Percentiles rank a stretch among this genome's conserved stretches.
Conservation (phyloP, 1,284 basidiomycete genomes). For the Cryptococcus sp. region DNA sequence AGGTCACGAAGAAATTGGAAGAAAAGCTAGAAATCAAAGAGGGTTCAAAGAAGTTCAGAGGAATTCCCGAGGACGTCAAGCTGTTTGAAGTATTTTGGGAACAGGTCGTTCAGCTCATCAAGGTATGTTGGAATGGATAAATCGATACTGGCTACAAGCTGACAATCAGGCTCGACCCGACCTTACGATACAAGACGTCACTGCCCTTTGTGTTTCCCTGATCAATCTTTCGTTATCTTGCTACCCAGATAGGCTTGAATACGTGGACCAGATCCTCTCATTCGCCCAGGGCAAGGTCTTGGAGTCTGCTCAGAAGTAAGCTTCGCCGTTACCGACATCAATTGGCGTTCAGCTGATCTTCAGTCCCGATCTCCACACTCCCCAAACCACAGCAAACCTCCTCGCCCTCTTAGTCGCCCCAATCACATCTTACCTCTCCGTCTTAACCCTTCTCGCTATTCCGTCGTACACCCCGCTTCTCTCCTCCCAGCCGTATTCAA, state of each 20-base stretch:
- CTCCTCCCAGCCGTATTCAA: conserved; percentile 76
- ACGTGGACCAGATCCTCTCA: conserved; percentile 86
- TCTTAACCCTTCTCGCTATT: conserved; percentile 86
- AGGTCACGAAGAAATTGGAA: conserved; percentile 26
- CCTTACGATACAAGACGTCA: conserved; percentile 90
- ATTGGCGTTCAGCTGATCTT: neutral
- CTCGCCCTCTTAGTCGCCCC: conserved; percentile 82
- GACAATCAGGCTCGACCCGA: conserved; percentile 76
- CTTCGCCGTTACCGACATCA: conserved; percentile 3
- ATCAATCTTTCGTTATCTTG: conserved; percentile 90
- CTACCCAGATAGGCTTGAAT: conserved; percentile 90
- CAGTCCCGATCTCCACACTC: conserved; percentile 80
- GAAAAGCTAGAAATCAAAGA: conserved; percentile 14
- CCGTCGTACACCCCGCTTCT: conserved; percentile 80
- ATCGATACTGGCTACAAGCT: neutral
- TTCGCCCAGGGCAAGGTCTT: conserved; percentile 81
- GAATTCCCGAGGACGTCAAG: conserved; percentile 85
- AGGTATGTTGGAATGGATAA: conserved; percentile 54
- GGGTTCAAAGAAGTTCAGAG: conserved; percentile 60
- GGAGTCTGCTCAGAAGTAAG: conserved; percentile 72
- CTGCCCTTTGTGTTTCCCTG: conserved; percentile 85
- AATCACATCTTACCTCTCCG: conserved; percentile 89
- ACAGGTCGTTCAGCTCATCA: conserved; percentile 94
- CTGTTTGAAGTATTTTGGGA: conserved; percentile 97
- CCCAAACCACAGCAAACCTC: conserved; percentile 81